These are phyloP conservation scores for Boletus edulis DNA, from an alignment of 768 basidiomycete genomes.

Conservation along the genomic window DNA sequence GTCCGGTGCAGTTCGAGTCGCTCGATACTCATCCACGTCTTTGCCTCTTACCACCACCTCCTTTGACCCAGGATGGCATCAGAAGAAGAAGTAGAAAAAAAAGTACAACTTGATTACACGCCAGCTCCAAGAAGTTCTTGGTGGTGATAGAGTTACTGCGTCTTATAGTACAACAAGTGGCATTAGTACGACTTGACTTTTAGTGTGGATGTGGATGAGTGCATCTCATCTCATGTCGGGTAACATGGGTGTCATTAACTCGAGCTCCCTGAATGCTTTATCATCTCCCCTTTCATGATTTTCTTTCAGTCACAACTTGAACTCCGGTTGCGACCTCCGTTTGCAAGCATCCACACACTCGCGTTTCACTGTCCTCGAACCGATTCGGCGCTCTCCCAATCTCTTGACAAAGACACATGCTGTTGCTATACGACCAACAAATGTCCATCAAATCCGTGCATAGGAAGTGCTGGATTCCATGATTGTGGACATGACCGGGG, in stretches of 20 bases:
- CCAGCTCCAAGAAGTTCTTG: no score
- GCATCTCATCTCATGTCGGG: conserved; percentile 3
- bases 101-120: no score
- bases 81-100: no score
- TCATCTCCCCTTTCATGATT: conserved; percentile 1
- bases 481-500: conserved; percentile 11
- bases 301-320: conserved; percentile 3
- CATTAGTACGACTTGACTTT: not conserved
- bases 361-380: not conserved
- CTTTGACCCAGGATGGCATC: no score
- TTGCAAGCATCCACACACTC: not conserved
- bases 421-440: conserved; percentile 3
- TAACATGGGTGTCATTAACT: not conserved
- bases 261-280: not conserved
- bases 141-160: no score
- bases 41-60: no score
- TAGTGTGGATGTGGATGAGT: not conserved
- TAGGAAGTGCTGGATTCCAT: not conserved
- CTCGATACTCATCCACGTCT: no score
- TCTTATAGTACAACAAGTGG: no score
- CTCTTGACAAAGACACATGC: not conserved
- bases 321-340: not conserved
- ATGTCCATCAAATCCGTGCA: not conserved
- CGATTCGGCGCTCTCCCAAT: not conserved
- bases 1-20: no score